These are phyloP conservation scores for Trichoderma erinaceum DNA, from an alignment of 495 filamentous ascomycete genomes.

Conservation along the genomic window DNA sequence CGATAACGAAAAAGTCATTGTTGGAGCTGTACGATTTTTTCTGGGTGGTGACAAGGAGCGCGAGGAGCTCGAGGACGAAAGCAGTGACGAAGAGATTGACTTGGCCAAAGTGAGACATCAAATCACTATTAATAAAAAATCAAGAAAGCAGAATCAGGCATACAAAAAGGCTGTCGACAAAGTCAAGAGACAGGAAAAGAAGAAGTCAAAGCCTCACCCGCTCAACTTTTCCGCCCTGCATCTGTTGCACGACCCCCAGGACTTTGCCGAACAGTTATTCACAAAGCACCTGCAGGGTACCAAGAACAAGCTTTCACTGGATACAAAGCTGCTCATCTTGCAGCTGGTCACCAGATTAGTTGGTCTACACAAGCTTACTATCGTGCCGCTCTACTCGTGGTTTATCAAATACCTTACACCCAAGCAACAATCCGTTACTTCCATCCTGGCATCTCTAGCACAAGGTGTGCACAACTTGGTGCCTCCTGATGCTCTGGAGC, in stretches of 20 bases:
- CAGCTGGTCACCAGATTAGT: slow-evolving; percentile 87
- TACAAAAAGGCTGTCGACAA: slow-evolving; percentile 72
- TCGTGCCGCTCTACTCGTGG: slow-evolving; percentile 59
- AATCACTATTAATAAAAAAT: slow-evolving; percentile 89
- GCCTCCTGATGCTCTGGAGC: slow-evolving; percentile 88
- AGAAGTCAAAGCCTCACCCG: slow-evolving; percentile 77
- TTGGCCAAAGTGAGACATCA: slow-evolving; percentile 78
- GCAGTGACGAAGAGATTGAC: slow-evolving; percentile 75
- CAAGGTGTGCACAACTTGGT: slow-evolving; percentile 88
- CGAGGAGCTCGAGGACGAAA: slow-evolving; percentile 85
- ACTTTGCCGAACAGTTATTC: slow-evolving; percentile 87
- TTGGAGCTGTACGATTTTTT: slow-evolving; percentile 87
- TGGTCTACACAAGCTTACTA: slow-evolving; percentile 78
- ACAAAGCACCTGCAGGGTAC: slow-evolving; percentile 81
- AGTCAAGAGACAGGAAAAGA: slow-evolving; percentile 70
- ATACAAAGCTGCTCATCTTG: slow-evolving; percentile 80
- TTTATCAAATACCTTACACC: slow-evolving; percentile 89
- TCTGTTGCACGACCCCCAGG: slow-evolving; percentile 90
- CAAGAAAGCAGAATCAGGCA: slow-evolving; percentile 71
- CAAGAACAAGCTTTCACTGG: slow-evolving; percentile 81
- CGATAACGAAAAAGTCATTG: slow-evolving; percentile 82
- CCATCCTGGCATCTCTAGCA: slow-evolving; percentile 86
- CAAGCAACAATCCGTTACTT: slow-evolving; percentile 86
- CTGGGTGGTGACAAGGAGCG: slow-evolving; percentile 90
- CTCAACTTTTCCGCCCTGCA: slow-evolving; percentile 97